Evolutionary conservation across 164 flowering plant species (phyloP), one percentile per base, ranked within the genome.

Genomic region (Vitis labrusca): DNA sequence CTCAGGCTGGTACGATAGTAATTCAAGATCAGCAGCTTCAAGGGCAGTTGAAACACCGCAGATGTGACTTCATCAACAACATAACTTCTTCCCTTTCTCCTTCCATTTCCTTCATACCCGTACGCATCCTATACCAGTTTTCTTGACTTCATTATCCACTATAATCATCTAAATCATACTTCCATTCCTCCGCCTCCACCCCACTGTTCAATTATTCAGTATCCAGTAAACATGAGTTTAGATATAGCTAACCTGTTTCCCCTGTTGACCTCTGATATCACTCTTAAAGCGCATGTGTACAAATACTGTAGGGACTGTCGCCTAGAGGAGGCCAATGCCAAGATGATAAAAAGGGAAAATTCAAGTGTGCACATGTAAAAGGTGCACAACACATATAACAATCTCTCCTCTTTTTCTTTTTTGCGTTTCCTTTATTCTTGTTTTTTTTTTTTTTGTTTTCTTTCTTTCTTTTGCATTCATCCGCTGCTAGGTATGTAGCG

Each of bases 121-220:
- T 1, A 0, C 14, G 37, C 51, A 63, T 32, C 37, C 9, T 58
- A 19, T 32, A n/a, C 9, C 8, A 5, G 5, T 16, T 70, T 67
- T 68, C 11, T 49, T 8, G 19, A 51, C 59, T 49, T 3, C 23
- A 47, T 3, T 30, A 30, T 53, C 50, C 30, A 50, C 47, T 74
- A 69, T 6, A 51, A 62, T 59, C 44, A 27, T 10, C 51, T 60
- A 5, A 9, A 59, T 27, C 49, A 9, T 48, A 3, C 11, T 5
- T 37, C 47, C 13, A 60, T 12, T n/a, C 50, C 53, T 55, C 66
- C 48, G 47, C 30, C 67, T 27, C 66, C 7, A 37, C 44, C 44
- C 7, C 5, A 61, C 3, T 73, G 76, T 62, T 66, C 71, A 9
- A 3, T 16, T n/a, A 52, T 73, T 27, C 65, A 52, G 71, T 65